Conservation (phyloP, 2,329 filamentous ascomycete genomes). For the Knufia petricola region DNA sequence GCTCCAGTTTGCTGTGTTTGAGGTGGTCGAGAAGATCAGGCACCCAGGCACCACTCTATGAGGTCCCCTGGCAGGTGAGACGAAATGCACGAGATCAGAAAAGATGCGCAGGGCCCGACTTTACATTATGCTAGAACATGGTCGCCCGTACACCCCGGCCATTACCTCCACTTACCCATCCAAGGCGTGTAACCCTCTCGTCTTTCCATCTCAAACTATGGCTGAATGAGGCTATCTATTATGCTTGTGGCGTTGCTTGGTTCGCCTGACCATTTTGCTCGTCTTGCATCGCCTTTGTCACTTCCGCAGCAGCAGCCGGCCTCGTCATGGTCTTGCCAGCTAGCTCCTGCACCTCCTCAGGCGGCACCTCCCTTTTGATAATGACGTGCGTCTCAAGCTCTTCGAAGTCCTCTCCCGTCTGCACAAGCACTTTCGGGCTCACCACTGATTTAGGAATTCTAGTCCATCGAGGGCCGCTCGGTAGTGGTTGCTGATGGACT, state of each 20-base stretch:
- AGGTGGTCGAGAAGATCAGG: not conserved
- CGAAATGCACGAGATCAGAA: too few species aligned
- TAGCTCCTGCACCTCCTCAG: not conserved
- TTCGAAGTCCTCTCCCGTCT: not conserved
- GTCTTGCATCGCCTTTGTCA: not conserved
- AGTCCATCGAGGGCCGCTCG: too few species aligned
- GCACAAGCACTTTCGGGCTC: too few species aligned
- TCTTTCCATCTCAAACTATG: not conserved
- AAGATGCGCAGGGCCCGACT: too few species aligned
- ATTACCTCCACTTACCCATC: not conserved
- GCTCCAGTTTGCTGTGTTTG: not conserved
- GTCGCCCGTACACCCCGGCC: not conserved
- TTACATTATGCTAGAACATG: not conserved
- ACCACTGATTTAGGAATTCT: too few species aligned
- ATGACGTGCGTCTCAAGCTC: conserved; percentile 4
- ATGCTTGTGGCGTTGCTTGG: not conserved
- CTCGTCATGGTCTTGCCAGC: not conserved
- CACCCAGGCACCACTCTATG: not conserved
- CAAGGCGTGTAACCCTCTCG: not conserved
- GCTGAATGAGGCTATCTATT: not conserved
- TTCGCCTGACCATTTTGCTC: not conserved
- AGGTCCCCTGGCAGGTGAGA: too few species aligned
- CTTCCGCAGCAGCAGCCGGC: not conserved
- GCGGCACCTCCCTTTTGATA: too few species aligned
- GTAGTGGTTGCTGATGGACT: too few species aligned